Percentiles rank a stretch among this genome's conserved stretches.
Conservation (phyloP, 768 basidiomycete genomes). For the Trametes villosa region DNA sequence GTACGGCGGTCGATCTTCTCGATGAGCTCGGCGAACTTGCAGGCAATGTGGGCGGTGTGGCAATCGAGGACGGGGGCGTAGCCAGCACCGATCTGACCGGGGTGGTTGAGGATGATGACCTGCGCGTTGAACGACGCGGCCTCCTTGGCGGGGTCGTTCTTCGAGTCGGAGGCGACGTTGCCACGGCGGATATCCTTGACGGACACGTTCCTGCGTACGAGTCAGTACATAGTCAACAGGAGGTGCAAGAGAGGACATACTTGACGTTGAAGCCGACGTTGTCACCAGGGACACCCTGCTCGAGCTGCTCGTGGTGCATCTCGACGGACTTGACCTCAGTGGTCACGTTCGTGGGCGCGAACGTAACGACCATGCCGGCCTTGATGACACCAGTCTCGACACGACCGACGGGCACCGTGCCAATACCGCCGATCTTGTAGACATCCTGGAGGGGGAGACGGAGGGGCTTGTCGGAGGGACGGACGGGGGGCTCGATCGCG, state of each 20-base stretch:
- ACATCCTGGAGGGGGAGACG: constrained; percentile 99
- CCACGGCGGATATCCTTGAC: constrained; percentile 99
- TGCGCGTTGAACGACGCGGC: constrained; percentile 99
- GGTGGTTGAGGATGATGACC: constrained; percentile 99
- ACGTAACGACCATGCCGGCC: constrained; percentile 98
- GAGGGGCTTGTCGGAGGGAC: constrained; percentile 99
- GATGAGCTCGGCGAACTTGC: constrained; percentile 97
- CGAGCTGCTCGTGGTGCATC: constrained; percentile 99
- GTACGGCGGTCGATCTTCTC: constrained; percentile 99
- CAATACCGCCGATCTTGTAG: constrained; percentile 99
- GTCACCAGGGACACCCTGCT: constrained; percentile 94
- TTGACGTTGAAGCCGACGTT: constrained; percentile 99
- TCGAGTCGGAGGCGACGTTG: constrained; percentile 98
- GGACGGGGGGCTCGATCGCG: constrained; percentile 95
- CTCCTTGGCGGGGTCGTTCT: constrained; percentile 99
- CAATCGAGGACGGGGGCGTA: constrained; percentile 99
- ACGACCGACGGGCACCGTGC: constrained; percentile 99
- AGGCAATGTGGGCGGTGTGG: constrained; percentile 99
- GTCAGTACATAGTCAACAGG: constrained; percentile 12
- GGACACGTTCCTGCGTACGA: constrained; percentile 84
- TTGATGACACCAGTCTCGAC: constrained; percentile 99
- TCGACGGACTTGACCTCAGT: constrained; percentile 99
- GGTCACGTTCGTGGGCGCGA: constrained; percentile 97
- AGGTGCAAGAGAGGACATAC: constrained; percentile 43
- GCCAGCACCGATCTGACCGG: constrained; percentile 99